phyloP scores from a whole-genome alignment of 352 stramenopile species.

The Thalassiosira oceanica region DNA sequence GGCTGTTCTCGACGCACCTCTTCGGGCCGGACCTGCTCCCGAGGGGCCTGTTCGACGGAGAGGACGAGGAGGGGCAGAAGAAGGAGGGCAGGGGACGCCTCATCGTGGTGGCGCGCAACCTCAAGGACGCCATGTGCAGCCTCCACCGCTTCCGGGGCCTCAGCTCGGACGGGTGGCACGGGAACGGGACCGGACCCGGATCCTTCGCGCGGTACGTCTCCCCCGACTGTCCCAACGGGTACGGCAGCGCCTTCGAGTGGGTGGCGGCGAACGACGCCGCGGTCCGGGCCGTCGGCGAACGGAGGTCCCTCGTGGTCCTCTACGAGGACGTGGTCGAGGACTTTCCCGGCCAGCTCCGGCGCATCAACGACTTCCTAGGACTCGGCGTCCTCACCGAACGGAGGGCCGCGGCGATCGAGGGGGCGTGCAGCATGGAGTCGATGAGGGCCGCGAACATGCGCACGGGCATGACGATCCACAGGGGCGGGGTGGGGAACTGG shows the following conservation, averaged over 20 bases:
- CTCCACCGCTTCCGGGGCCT: constrained; percentile 15
- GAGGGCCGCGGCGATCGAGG: constrained; percentile 1
- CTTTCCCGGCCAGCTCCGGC: constrained; percentile 2
- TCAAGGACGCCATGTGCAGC: constrained; percentile 24
- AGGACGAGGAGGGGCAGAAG: not conserved
- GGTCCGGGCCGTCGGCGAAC: not conserved
- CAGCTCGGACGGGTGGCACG: constrained; percentile 7
- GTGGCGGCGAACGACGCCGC: not conserved
- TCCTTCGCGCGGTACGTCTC: constrained; percentile 9
- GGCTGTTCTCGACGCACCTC: constrained; percentile 36
- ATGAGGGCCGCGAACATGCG: constrained; percentile 2
- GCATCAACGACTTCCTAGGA: constrained; percentile 18
- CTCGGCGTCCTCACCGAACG: constrained; percentile 3
- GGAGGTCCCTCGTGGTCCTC: constrained; percentile 4
- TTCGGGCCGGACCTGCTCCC: constrained; percentile 27
- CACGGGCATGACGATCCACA: not conserved
- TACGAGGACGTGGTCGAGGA: constrained; percentile 13
- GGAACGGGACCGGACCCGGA: constrained; percentile 13
- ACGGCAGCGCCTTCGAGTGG: constrained; percentile 6
- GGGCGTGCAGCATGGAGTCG: not conserved
- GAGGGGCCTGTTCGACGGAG: constrained; percentile 15
- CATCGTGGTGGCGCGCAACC: constrained; percentile 32
- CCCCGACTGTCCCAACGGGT: constrained; percentile 10
- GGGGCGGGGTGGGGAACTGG: constrained; percentile 10
- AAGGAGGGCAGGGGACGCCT: constrained; percentile 29